Percentiles rank a stretch among this genome's conserved stretches.
These are phyloP conservation scores for Aphanomyces stellatus DNA, from an alignment of 352 stramenopile genomes.

Conservation along the genomic window DNA sequence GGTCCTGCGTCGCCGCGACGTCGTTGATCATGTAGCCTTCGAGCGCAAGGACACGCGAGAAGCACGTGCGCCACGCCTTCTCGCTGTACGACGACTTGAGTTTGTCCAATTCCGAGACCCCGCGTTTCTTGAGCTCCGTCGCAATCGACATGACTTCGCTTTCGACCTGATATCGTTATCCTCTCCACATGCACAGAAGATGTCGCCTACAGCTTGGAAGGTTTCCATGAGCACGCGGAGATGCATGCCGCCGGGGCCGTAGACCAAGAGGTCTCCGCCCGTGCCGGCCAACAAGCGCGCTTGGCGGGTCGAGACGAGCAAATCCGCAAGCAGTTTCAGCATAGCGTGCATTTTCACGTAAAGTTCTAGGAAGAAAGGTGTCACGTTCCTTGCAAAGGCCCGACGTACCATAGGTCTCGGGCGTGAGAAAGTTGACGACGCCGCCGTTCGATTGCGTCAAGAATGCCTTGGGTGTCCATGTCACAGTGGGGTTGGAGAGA, in stretches of 20 bases:
- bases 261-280: slow-evolving; percentile 71
- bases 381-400: slow-evolving; percentile 25
- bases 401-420: slow-evolving; percentile 7
- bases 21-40: slow-evolving; percentile 76
- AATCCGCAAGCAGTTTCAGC: slow-evolving; percentile 67
- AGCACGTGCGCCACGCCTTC: slow-evolving; percentile 75
- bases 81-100: slow-evolving; percentile 69
- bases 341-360: slow-evolving; percentile 71
- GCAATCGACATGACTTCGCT: slow-evolving; percentile 59
- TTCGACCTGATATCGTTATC: slow-evolving; percentile 27
- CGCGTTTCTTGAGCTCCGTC: slow-evolving; percentile 65
- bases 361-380: slow-evolving; percentile 42
- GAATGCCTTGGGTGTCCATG: slow-evolving; percentile 51
- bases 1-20: slow-evolving; percentile 70
- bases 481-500: not conserved
- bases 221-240: slow-evolving; percentile 77
- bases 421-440: slow-evolving; percentile 48
- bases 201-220: slow-evolving; percentile 36
- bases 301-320: slow-evolving; percentile 76
- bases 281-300: slow-evolving; percentile 68
- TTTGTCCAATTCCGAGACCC: slow-evolving; percentile 68
- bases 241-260: slow-evolving; percentile 70
- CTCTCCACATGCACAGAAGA: not conserved
- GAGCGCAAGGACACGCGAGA: slow-evolving; percentile 68
- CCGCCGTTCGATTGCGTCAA: slow-evolving; percentile 63